Evolutionary conservation across 139 green algal species (phyloP).

Genomic region (Chlamydomonas asymmetrica): DNA sequence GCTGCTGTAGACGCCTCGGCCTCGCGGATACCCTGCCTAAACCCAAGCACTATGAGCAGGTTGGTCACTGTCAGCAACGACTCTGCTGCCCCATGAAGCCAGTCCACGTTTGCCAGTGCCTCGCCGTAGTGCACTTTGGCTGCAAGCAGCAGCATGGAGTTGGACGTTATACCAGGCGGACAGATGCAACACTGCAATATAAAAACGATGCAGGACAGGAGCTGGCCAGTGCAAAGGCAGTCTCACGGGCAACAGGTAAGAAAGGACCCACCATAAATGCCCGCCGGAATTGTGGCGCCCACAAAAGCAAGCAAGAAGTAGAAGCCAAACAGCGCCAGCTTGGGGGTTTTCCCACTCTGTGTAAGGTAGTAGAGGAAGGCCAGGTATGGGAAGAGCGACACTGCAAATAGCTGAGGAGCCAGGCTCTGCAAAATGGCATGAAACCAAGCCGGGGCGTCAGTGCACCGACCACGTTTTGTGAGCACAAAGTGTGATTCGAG

Average conservation of each 20-base stretch:
- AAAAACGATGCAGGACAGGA: no score
- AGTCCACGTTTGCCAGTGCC: slow-evolving; percentile 95
- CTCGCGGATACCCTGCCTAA: slow-evolving; percentile 35
- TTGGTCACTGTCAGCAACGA: slow-evolving; percentile 96
- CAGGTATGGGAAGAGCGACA: slow-evolving; percentile 89
- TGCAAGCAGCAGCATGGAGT: slow-evolving; percentile 42
- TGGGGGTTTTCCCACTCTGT: slow-evolving; percentile 68
- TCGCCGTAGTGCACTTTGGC: slow-evolving; percentile 84
- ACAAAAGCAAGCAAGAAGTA: slow-evolving; percentile 98
- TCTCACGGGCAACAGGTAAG: background rate
- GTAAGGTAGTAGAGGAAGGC: slow-evolving; percentile 91
- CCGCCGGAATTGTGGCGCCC: slow-evolving; percentile 88
- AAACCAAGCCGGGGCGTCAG: background rate
- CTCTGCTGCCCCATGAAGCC: slow-evolving; percentile 93
- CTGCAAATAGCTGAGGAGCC: slow-evolving; percentile 83
- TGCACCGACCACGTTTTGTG: background rate
- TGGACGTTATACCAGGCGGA: background rate
- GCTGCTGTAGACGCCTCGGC: slow-evolving; percentile 24
- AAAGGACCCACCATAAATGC: slow-evolving; percentile 78
- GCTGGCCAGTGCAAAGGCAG: no score
- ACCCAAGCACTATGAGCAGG: slow-evolving; percentile 77
- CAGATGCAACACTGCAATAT: background rate
- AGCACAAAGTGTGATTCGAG: background rate
- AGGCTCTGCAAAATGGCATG: slow-evolving; percentile 31
- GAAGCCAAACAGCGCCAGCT: slow-evolving; percentile 82